phyloP scores from a whole-genome alignment of 495 filamentous ascomycete species.

The Aspergillus hancockii region DNA sequence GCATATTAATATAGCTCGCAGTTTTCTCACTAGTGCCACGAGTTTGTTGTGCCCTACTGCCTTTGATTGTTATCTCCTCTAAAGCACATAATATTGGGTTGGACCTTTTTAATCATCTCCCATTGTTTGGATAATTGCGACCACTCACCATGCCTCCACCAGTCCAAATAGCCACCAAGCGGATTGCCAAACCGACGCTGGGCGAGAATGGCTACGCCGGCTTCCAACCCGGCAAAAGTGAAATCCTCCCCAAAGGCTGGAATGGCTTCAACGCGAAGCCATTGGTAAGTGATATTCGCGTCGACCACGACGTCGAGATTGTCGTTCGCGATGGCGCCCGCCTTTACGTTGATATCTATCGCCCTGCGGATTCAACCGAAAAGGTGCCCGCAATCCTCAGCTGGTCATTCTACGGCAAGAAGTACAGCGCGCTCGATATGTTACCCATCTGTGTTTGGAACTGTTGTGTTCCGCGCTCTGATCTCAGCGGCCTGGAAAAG shows the following conservation, averaged over 20 bases:
- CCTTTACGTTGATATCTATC: constrained; percentile 39
- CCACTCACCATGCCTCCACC: constrained; percentile 30
- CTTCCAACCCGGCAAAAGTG: constrained; percentile 29
- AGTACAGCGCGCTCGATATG: constrained; percentile 31
- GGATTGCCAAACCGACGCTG: constrained; percentile 26
- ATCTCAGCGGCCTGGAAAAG: constrained; percentile 35
- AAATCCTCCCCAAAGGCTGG: constrained; percentile 29
- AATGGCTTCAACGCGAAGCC: constrained; percentile 32
- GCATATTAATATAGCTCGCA: too few relatives aligned
- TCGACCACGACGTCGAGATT: constrained; percentile 37
- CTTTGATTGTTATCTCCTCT: too few relatives aligned
- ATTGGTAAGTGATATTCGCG: constrained; percentile 20
- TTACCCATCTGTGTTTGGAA: constrained; percentile 28
- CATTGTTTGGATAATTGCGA: too few relatives aligned
- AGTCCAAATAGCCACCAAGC: constrained; percentile 34
- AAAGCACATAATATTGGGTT: too few relatives aligned
- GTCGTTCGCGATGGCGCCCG: constrained; percentile 30
- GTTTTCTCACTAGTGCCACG: too few relatives aligned
- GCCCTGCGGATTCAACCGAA: constrained; percentile 28
- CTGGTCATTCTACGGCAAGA: constrained; percentile 43
- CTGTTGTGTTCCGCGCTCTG: constrained; percentile 24
- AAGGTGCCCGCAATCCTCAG: constrained; percentile 39
- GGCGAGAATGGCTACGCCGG: constrained; percentile 33
- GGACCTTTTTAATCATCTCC: too few relatives aligned
- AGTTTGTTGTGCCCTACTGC: too few relatives aligned